Percentiles rank a stretch among this genome's conserved stretches.
phyloP scores from a whole-genome alignment of 176 grass and related monocot genomes.

The Pharus latifolius region DNA sequence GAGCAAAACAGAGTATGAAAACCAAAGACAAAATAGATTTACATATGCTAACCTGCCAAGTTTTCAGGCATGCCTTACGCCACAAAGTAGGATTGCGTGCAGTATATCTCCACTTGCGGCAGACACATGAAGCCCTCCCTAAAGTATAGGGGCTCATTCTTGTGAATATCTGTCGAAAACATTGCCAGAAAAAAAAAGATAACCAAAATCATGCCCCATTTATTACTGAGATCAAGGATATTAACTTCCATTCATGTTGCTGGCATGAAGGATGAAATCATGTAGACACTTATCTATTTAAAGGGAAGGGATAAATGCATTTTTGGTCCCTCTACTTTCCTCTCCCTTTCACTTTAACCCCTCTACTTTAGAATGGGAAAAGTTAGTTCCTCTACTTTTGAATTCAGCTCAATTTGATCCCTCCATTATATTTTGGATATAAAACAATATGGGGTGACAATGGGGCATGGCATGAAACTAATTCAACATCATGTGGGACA shows the following conservation, averaged over 20 bases:
- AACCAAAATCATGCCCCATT: background rate
- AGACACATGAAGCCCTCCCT: constrained; percentile 80
- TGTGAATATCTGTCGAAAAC: constrained; percentile 63
- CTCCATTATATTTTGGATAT: too few relatives aligned
- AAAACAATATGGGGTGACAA: too few relatives aligned
- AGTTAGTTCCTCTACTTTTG: too few relatives aligned
- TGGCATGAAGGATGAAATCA: background rate
- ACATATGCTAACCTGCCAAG: constrained; percentile 65
- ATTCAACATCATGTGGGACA: too few relatives aligned
- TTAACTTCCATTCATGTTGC: background rate
- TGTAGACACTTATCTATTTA: background rate
- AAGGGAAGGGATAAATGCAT: too few relatives aligned
- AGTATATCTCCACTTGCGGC: constrained; percentile 91
- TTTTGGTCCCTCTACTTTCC: too few relatives aligned
- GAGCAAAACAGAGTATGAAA: constrained; percentile 2
- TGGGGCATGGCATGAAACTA: too few relatives aligned
- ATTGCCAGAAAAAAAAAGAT: background rate
- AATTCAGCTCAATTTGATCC: too few relatives aligned
- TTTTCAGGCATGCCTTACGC: constrained; percentile 67
- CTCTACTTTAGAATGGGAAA: too few relatives aligned
- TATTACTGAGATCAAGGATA: background rate
- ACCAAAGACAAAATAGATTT: constrained; percentile 7
- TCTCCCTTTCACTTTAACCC: too few relatives aligned
- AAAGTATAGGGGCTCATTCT: constrained; percentile 72
- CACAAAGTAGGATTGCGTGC: constrained; percentile 76